Evolutionary conservation across 1,139 yeast species (phyloP).

Genomic region (Geotrichum candidum): DNA sequence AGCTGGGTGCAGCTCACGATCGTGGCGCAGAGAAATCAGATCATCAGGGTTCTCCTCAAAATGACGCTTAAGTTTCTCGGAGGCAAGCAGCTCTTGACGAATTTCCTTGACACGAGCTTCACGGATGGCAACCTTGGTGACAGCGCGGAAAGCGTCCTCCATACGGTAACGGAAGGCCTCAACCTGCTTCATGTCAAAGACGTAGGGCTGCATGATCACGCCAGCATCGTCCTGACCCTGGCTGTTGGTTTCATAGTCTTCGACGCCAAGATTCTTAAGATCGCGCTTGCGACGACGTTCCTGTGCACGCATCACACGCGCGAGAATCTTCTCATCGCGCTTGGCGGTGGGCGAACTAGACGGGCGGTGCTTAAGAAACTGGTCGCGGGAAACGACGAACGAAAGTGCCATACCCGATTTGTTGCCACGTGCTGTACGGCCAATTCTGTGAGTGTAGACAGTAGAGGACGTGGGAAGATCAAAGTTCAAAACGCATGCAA

Average conservation of each 20-base stretch:
- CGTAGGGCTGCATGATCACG: conserved; percentile 61
- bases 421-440: conserved; percentile 97
- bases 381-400: conserved; percentile 77
- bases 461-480: conserved; percentile 89
- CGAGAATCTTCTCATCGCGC: conserved; percentile 79
- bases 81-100: conserved; percentile 77
- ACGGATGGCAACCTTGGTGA: conserved; percentile 81
- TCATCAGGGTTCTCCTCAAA: conserved; percentile 99
- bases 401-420: conserved; percentile 93
- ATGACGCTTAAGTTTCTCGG: conserved; percentile 87
- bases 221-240: conserved; percentile 18
- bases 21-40: conserved; percentile 81
- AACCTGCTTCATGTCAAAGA: conserved; percentile 86
- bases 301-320: conserved; percentile 73
- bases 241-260: conserved; percentile 10
- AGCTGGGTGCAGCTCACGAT: conserved; percentile 77
- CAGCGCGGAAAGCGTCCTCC: conserved; percentile 95
- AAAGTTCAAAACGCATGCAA: conserved; percentile 92
- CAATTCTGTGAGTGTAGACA: conserved; percentile 89
- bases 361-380: conserved; percentile 83
- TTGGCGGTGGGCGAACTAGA: conserved; percentile 67
- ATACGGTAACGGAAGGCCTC: conserved; percentile 95
- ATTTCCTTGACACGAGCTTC: conserved; percentile 92
- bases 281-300: conserved; percentile 60
- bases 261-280: conserved; percentile 18